Percentiles rank a stretch among this genome's conserved stretches.
phyloP scores from a whole-genome alignment of 495 filamentous ascomycete species.

The Aspergillus nidulans region DNA sequence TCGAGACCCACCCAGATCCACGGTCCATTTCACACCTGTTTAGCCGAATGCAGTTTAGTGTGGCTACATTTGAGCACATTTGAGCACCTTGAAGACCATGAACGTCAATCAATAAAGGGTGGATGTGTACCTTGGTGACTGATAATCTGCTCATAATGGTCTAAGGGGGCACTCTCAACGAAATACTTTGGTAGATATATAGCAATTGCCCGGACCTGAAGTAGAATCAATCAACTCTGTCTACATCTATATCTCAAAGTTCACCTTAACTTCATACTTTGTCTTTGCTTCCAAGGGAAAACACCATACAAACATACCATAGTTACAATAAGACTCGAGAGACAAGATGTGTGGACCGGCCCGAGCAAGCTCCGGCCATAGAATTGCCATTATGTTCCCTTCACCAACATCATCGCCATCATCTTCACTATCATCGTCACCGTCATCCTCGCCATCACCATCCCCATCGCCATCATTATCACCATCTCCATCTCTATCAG shows the following conservation, averaged over 20 bases:
- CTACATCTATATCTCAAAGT: background rate
- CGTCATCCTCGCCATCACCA: background rate
- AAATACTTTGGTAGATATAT: background rate
- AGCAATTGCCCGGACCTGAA: background rate
- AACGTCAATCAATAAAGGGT: background rate
- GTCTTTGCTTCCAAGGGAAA: too few relatives aligned
- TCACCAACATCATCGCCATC: conserved; percentile 9
- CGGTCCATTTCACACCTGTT: background rate
- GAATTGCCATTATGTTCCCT: conserved; percentile 28
- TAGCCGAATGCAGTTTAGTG: conserved; percentile 1
- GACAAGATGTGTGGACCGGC: conserved; percentile 13
- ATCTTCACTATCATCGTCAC: conserved; percentile 13
- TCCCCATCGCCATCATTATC: background rate
- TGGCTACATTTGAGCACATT: conserved; percentile 13
- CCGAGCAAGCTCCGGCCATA: conserved; percentile 17
- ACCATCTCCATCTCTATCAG: conserved; percentile 13
- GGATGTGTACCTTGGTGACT: conserved; percentile 10
- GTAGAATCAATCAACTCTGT: background rate
- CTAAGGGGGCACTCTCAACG: background rate
- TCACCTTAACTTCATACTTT: background rate
- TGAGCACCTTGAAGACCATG: conserved; percentile 13
- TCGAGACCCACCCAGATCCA: background rate
- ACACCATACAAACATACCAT: background rate
- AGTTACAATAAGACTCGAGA: background rate
- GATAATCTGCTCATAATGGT: conserved; percentile 5